These are phyloP conservation scores for Salmacisia buchloeana DNA, from an alignment of 1,284 basidiomycete genomes.

Conservation along the genomic window DNA sequence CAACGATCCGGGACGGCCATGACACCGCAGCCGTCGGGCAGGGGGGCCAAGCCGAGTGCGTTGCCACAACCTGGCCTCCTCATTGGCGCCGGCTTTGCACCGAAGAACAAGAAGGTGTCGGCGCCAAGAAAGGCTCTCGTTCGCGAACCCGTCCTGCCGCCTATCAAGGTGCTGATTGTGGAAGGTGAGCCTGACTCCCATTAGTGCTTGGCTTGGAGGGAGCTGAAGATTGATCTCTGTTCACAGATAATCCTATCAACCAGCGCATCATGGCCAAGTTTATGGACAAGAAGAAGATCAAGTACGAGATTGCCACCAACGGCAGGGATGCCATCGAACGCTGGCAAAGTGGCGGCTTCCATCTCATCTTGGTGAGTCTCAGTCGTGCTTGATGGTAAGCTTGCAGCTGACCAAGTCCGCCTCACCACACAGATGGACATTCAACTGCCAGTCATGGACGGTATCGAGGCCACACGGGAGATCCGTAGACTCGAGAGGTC, in stretches of 20 bases:
- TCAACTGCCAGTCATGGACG: slow-evolving; percentile 98
- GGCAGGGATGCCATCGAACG: slow-evolving; percentile 93
- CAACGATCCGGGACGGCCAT: slow-evolving; percentile 17
- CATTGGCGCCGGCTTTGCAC: slow-evolving; percentile 43
- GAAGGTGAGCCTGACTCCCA: slow-evolving; percentile 24
- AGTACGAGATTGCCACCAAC: slow-evolving; percentile 88
- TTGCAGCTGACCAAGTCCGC: not conserved
- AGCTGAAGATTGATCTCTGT: slow-evolving; percentile 9
- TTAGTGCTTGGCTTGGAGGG: not conserved
- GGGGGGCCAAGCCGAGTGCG: slow-evolving; percentile 28
- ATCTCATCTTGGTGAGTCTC: slow-evolving; percentile 78
- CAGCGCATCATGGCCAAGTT: slow-evolving; percentile 92
- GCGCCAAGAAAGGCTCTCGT: slow-evolving; percentile 36
- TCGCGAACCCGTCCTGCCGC: slow-evolving; percentile 41
- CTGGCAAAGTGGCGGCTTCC: slow-evolving; percentile 88
- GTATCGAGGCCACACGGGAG: slow-evolving; percentile 92
- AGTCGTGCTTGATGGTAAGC: not conserved
- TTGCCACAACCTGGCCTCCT: slow-evolving; percentile 46
- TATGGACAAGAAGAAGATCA: slow-evolving; percentile 92
- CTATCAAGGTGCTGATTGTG: slow-evolving; percentile 49
- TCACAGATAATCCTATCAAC: slow-evolving; percentile 92
- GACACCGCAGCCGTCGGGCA: slow-evolving; percentile 15
- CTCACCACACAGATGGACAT: slow-evolving; percentile 80
- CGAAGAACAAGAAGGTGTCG: slow-evolving; percentile 19
- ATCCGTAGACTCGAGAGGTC: slow-evolving; percentile 78